Evolutionary conservation across 139 green algal species (phyloP).

Genomic region (Chlorella sp.): DNA sequence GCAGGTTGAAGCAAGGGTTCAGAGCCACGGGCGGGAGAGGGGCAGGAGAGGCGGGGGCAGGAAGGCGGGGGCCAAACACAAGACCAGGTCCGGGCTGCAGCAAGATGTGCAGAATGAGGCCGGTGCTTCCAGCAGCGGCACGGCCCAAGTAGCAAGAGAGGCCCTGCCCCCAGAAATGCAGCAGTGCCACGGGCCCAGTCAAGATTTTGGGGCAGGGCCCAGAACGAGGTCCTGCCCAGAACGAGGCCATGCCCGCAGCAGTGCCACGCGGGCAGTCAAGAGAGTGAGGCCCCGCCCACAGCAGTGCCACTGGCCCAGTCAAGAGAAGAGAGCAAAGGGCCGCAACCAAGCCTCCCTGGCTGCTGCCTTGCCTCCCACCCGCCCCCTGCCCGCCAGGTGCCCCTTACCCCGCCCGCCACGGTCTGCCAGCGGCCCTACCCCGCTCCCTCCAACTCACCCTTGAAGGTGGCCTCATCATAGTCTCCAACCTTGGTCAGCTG

Average conservation of each 20-base stretch:
- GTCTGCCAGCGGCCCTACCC: background rate
- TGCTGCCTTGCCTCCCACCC: background rate
- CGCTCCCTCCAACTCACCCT: constrained; percentile 36
- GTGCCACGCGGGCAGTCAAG: too few relatives aligned
- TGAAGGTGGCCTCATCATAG: constrained; percentile 60
- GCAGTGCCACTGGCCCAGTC: background rate
- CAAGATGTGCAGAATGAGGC: background rate
- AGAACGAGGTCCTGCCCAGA: background rate
- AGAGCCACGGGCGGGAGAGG: background rate
- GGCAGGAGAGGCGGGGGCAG: background rate
- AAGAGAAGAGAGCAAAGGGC: background rate
- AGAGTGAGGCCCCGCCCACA: background rate
- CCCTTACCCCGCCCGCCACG: background rate
- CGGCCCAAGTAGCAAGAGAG: too few relatives aligned
- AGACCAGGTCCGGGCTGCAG: too few relatives aligned
- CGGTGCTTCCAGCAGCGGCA: too few relatives aligned
- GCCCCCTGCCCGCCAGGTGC: background rate
- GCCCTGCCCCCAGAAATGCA: too few relatives aligned
- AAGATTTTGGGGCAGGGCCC: too few relatives aligned
- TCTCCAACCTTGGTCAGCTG: constrained; percentile 86
- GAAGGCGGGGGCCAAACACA: too few relatives aligned
- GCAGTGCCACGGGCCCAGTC: too few relatives aligned
- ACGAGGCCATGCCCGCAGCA: too few relatives aligned
- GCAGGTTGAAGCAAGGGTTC: background rate
- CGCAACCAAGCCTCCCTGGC: background rate